Conservation (phyloP, 352 stramenopile species). For the Thraustochytrium sp. region DNA sequence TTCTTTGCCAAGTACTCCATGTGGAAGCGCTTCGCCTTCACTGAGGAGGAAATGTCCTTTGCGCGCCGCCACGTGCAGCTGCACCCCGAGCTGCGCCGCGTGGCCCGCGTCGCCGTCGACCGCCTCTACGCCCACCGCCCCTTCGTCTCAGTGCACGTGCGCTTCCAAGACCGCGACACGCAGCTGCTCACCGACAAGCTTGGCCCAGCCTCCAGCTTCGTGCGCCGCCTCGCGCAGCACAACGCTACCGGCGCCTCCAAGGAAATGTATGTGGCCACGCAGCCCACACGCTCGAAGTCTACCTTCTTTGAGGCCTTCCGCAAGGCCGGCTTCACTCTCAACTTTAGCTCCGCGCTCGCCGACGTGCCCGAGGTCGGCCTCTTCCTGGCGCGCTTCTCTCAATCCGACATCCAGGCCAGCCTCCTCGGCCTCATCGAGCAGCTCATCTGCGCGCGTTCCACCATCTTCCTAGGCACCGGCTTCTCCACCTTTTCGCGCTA, state of each 20-base stretch:
- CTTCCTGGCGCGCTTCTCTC: background rate
- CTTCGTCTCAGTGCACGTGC: constrained; percentile 5
- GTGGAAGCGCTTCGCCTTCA: constrained; percentile 34
- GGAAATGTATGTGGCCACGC: constrained; percentile 16
- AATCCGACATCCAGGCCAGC: constrained; percentile 8
- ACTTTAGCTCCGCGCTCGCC: background rate
- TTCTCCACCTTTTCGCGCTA: constrained; percentile 41
- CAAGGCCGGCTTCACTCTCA: constrained; percentile 7
- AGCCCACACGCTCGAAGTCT: background rate
- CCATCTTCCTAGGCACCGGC: constrained; percentile 24
- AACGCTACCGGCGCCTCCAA: background rate
- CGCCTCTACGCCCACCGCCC: background rate
- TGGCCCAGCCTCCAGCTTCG: background rate
- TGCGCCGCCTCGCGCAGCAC: background rate
- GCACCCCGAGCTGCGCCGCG: background rate
- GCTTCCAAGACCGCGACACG: constrained; percentile 18
- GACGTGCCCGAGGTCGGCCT: background rate
- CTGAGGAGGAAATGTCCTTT: background rate
- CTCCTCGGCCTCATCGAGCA: constrained; percentile 37
- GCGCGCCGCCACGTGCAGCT: constrained; percentile 5
- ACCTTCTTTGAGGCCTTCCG: constrained; percentile 30
- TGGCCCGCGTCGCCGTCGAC: constrained; percentile 9
- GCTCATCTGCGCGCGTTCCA: constrained; percentile 31
- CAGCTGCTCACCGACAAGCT: constrained; percentile 20
- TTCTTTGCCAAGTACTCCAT: constrained; percentile 40